Evolutionary conservation across 306 rosid genomes (phyloP).

Genomic region (Citrullus mucosospermus): DNA sequence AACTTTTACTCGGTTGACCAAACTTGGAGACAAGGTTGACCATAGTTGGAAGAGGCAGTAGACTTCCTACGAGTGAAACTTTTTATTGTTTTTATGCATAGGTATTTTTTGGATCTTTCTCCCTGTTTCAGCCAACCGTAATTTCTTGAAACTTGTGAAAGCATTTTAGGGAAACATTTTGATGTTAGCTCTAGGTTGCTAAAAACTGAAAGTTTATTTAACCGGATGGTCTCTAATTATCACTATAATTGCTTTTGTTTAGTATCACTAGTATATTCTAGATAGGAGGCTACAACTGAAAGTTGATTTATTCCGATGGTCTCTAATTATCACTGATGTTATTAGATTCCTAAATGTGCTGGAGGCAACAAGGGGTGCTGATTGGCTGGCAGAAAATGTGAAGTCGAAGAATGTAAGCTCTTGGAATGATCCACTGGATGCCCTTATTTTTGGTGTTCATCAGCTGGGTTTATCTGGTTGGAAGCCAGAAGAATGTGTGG

Average conservation of each 20-base stretch:
- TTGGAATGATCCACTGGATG: constrained; percentile 81
- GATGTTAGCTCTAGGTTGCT: background rate
- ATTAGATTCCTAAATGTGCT: constrained; percentile 67
- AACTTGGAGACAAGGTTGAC: background rate
- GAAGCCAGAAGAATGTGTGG: constrained; percentile 83
- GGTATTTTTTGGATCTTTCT: background rate
- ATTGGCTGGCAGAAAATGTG: constrained; percentile 61
- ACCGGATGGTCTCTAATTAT: too few relatives aligned
- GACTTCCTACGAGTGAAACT: background rate
- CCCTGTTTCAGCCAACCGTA: background rate
- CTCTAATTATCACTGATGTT: constrained; percentile 14
- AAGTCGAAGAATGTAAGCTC: constrained; percentile 45
- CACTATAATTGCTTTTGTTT: background rate
- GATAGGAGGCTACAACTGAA: background rate
- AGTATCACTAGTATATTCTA: background rate
- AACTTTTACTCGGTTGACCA: background rate
- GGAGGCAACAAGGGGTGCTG: constrained; percentile 66
- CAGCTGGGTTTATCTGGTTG: constrained; percentile 73
- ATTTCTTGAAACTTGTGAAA: background rate
- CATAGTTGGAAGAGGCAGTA: background rate
- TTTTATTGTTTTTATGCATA: background rate
- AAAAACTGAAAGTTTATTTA: background rate
- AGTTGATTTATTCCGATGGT: background rate
- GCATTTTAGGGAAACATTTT: background rate
- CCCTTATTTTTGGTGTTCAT: constrained; percentile 62